Conservation (phyloP, 1,139 yeast species). For the Pichia sp. region DNA sequence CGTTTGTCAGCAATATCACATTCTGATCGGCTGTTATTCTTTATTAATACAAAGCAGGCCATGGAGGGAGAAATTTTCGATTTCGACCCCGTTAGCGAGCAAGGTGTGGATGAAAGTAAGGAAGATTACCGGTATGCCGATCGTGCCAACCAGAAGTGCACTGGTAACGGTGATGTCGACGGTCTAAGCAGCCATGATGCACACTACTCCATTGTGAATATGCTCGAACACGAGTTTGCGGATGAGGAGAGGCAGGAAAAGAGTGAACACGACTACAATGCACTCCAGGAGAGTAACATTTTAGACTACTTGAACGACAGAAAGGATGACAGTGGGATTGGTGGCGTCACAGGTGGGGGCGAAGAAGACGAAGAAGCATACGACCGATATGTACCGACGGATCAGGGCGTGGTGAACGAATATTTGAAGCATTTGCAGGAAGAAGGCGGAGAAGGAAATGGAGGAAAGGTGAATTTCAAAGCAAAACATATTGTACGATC, state of each 20-base stretch:
- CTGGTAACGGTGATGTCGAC: background rate
- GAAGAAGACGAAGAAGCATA: conserved; percentile 28
- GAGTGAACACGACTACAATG: conserved; percentile 9
- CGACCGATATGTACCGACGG: conserved; percentile 31
- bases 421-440: conserved; percentile 15
- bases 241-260: conserved; percentile 6
- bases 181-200: background rate
- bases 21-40: background rate
- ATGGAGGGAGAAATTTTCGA: conserved; percentile 18
- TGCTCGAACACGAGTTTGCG: conserved; percentile 7
- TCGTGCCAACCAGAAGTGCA: background rate
- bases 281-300: conserved; percentile 2
- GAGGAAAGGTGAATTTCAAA: conserved; percentile 2
- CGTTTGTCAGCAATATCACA: too few relatives aligned
- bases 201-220: background rate
- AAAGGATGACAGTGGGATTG: background rate
- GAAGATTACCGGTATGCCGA: background rate
- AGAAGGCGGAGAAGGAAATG: background rate
- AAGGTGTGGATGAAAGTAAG: background rate
- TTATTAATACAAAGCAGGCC: background rate
- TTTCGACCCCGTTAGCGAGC: conserved; percentile 11
- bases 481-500: conserved; percentile 4
- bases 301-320: conserved; percentile 7
- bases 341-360: background rate
- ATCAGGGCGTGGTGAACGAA: conserved; percentile 21